Base-by-base conservation (phyloP, 129 eudicot genomes). In the Escallonia rubra region DNA sequence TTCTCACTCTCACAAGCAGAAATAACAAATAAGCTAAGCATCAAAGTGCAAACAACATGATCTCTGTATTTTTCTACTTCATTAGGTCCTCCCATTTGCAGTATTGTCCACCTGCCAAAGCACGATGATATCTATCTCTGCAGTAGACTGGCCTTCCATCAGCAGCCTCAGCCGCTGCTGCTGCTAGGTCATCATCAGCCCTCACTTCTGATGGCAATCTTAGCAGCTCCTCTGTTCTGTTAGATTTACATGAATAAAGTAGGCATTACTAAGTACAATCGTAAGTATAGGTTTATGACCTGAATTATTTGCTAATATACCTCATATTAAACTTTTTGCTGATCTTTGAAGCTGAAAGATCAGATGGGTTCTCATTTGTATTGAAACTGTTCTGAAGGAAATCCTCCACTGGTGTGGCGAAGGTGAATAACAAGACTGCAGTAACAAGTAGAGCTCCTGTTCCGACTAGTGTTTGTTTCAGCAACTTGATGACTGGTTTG, bases 91-190 rank as follows among this genome's bases (percentile, higher is more conserved):
- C 96, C 96, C 95, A 88, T 82, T 92, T 92, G 91, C 98, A 93
- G 72, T 93, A 93, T 58, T 92, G 98, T 7, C 98, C 96, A 9
- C 98, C 98, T 46, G 98, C 98, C 67, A 93, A 76, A 68, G 96
- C 98, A 43, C 98, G 95, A 45, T 93, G 87, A 74, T 77, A 93
- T 80, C 98, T 82, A 72, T 93, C 98, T 76, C 98, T 84, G 84
- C 96, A 89, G 81, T 92, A 89, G 46, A 89, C 98, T 7, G 98
- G 98, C 79, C 98, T 80, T 72, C 98, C 98, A 50, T 93, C 98
- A 23, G 98, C 98, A 47, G 98, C 98, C 66, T 86, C 96, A 46
- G 98, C 98, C 4, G 98, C 98, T 6, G 95, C 96, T 0, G 96
- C 92, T 39, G 98, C 98, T 55, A 93, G 62, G 70, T 93, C 95